Evolutionary conservation across 2,329 filamentous ascomycete species (phyloP).

Genomic region (Endoconidiophora laricicola): DNA sequence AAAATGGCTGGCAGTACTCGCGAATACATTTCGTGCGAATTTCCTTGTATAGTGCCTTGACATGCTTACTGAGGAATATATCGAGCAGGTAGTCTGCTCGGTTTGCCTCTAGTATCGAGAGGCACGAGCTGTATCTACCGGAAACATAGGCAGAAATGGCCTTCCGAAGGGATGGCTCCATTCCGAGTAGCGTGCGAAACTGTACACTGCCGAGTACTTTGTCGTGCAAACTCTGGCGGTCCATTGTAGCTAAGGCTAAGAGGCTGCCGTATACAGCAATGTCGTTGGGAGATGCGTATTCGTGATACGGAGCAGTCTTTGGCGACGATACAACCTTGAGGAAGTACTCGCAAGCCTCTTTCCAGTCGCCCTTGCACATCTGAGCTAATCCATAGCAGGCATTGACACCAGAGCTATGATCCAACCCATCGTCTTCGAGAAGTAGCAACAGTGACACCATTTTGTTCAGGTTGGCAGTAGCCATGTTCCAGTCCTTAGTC

Average conservation of each 20-base stretch:
- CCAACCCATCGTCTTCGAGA: background rate
- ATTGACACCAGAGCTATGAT: conserved; percentile 21
- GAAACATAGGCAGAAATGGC: conserved; percentile 81
- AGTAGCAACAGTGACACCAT: conserved; percentile 30
- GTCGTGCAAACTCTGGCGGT: conserved; percentile 55
- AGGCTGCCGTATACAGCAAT: conserved; percentile 84
- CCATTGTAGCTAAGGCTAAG: conserved; percentile 79
- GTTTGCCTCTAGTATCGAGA: conserved; percentile 68
- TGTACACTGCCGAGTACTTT: conserved; percentile 61
- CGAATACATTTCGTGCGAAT: conserved; percentile 86
- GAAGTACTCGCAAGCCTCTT: conserved; percentile 15
- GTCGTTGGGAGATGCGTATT: conserved; percentile 69
- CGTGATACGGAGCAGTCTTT: conserved; percentile 41
- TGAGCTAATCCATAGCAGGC: conserved; percentile 34
- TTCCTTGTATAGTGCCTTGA: conserved; percentile 49
- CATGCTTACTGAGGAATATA: conserved; percentile 62
- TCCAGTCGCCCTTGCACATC: conserved; percentile 37
- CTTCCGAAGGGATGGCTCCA: conserved; percentile 85
- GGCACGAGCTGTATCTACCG: conserved; percentile 72
- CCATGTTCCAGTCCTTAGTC: conserved; percentile 58
- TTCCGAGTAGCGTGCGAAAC: conserved; percentile 78
- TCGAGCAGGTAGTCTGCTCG: conserved; percentile 80
- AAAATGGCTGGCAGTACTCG: conserved; percentile 85
- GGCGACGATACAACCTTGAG: conserved; percentile 41
- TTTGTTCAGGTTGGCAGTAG: conserved; percentile 45